Evolutionary conservation across 306 rosid species (phyloP).

Genomic region (Acacia acuminata): DNA sequence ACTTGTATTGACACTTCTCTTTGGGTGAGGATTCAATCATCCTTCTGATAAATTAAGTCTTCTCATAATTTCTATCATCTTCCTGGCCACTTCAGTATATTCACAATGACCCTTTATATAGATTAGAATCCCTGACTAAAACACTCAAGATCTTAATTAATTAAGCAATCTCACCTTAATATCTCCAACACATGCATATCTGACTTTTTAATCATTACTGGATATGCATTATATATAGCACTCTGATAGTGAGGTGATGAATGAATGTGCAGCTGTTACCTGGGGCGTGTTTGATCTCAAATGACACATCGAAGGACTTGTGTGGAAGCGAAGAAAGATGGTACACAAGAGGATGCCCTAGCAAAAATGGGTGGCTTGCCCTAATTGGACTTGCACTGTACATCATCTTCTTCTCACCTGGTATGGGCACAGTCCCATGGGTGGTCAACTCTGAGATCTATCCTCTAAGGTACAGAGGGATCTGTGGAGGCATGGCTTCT

Average conservation of each 20-base stretch:
- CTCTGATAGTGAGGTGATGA: not conserved
- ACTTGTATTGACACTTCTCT: too few relatives aligned
- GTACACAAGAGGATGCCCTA: constrained; percentile 72
- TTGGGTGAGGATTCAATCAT: not conserved
- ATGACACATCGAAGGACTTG: constrained; percentile 31
- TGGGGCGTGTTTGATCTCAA: constrained; percentile 61
- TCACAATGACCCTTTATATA: too few relatives aligned
- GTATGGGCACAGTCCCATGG: constrained; percentile 80
- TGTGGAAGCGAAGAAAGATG: constrained; percentile 46
- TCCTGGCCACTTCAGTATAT: too few relatives aligned
- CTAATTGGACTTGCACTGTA: constrained; percentile 48
- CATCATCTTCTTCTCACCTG: constrained; percentile 66
- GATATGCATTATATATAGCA: not conserved
- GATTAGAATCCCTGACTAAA: too few relatives aligned
- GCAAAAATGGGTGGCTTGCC: constrained; percentile 56
- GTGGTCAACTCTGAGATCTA: constrained; percentile 73
- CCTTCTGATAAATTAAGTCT: too few relatives aligned
- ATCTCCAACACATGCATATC: not conserved
- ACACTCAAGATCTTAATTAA: not conserved
- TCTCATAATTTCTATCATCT: too few relatives aligned
- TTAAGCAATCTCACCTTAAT: not conserved
- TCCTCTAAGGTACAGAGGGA: constrained; percentile 57
- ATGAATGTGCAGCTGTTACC: constrained; percentile 47
- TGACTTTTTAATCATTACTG: not conserved
- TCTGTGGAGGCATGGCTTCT: constrained; percentile 75